Percentiles rank a stretch among this genome's conserved stretches.
Conservation (phyloP, 2,329 filamentous ascomycete genomes). For the Talaromyces islandicus region DNA sequence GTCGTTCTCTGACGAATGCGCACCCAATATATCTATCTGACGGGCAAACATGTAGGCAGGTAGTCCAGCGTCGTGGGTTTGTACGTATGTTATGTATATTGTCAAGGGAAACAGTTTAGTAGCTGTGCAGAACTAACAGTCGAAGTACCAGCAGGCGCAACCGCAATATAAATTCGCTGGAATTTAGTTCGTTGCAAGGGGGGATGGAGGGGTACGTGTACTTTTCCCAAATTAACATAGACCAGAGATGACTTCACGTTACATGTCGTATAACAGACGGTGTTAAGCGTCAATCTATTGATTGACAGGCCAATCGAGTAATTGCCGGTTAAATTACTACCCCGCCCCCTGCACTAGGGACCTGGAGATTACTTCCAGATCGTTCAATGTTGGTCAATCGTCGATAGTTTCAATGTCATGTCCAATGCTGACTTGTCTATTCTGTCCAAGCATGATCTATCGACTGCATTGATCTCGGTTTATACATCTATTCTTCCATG, state of each 20-base stretch:
- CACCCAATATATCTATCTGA: not conserved
- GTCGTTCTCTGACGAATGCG: not conserved
- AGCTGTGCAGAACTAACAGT: not conserved
- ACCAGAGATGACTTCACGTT: not conserved
- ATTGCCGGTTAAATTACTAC: not conserved
- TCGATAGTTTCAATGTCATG: not conserved
- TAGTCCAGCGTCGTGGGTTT: not conserved
- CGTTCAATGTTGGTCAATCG: too few relatives aligned
- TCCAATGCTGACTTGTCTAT: not conserved
- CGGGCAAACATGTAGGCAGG: not conserved
- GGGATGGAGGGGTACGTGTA: not conserved
- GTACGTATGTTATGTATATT: not conserved
- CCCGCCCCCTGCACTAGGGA: not conserved
- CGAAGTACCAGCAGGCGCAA: not conserved
- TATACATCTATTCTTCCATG: not conserved
- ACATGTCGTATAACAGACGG: not conserved
- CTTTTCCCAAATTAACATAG: not conserved
- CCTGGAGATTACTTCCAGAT: not conserved
- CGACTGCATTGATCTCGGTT: not conserved
- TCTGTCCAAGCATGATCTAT: not conserved
- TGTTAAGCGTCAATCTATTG: not conserved
- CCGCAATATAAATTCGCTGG: not conserved
- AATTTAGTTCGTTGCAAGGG: not conserved
- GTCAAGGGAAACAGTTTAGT: not conserved
- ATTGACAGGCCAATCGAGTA: not conserved